A percentile compares a stretch with the other conserved stretches of the same genome.
phyloP scores from a whole-genome alignment of 2,329 filamentous ascomycete genomes.

The Beauveria caledonica region DNA sequence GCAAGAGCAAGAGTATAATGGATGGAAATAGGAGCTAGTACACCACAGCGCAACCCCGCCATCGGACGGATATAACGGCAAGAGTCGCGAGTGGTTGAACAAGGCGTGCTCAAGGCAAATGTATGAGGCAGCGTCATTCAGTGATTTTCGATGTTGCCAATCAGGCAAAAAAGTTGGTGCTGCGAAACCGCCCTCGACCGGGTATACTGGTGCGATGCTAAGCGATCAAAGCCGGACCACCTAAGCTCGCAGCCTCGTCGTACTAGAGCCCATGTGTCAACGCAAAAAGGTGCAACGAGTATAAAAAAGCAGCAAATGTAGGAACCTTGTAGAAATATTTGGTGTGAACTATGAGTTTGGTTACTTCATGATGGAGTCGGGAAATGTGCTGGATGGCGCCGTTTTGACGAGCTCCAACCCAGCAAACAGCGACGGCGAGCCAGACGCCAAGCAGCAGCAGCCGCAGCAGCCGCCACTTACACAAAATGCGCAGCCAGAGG shows the following conservation, averaged over 20 bases:
- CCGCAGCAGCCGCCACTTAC: no score
- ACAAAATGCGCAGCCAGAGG: no score
- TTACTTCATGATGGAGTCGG: no score
- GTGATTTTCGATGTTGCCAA: no score
- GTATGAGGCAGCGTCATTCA: no score
- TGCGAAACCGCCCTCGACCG: background rate
- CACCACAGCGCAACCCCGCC: background rate
- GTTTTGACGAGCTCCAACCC: no score
- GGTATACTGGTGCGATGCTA: conserved; percentile 3
- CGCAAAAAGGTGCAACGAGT: background rate
- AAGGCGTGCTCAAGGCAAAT: background rate
- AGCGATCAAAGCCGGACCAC: conserved; percentile 5
- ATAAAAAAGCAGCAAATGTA: background rate
- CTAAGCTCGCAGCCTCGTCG: background rate
- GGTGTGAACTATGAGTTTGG: no score
- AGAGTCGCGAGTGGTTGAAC: background rate
- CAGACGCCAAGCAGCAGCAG: no score
- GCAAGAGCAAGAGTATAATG: no score
- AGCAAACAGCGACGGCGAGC: no score
- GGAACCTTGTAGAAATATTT: background rate
- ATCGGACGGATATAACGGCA: background rate
- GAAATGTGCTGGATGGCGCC: no score
- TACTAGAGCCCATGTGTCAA: background rate
- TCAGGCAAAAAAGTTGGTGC: no score
- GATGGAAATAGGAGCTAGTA: background rate